Evolutionary conservation across 306 rosid genomes (phyloP), one percentile per base, ranked within the genome.

Genomic region (Cicer arietinum): DNA sequence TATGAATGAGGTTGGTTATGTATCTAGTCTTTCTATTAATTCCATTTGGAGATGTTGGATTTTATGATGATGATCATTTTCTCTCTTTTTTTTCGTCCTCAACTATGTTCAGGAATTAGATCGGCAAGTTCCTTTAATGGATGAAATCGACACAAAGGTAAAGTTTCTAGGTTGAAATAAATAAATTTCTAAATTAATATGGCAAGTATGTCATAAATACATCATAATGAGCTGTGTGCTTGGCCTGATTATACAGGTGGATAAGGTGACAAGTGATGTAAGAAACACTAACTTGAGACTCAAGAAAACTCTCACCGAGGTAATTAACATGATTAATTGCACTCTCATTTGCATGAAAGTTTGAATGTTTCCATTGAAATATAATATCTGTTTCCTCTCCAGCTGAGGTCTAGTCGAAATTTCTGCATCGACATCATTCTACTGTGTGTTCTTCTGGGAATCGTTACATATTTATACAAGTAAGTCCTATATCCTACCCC

Each of bases 401-500:
- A 94, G 97, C 52, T 94, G 89, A 90, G 97, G 81, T 88, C 96
- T n/a, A 86, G 88, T 81, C 83, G 82, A 87, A 94, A 94, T 83
- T 92, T 94, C 86, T 85, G 88, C 88, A 89, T 94, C 5, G 96
- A 94, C 89, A 90, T 92, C 53, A 54, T 83, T 82, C 90, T 94
- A 77, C 65, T 92, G 51, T 92, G 92, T 66, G 50, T 94, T 86
- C 85, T 94, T 85, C 86, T 92, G 40, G 97, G 97, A 77, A 88
- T 94, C 11, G 65, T 66, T 81, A 20, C 79, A 42, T 89, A 88
- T 84, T 53, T 94, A 72, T 90, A 89, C 88, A 90, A 92, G 99
- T 92, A 85, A 85, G 85, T 74, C 18, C 60, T 14, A 4, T 76
- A 60, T 68, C 67, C 44, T 18, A 13, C 64, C 11, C 53, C 40